Evolutionary conservation across 2,329 filamentous ascomycete species (phyloP).

Genomic region (Macrophomina tecta): DNA sequence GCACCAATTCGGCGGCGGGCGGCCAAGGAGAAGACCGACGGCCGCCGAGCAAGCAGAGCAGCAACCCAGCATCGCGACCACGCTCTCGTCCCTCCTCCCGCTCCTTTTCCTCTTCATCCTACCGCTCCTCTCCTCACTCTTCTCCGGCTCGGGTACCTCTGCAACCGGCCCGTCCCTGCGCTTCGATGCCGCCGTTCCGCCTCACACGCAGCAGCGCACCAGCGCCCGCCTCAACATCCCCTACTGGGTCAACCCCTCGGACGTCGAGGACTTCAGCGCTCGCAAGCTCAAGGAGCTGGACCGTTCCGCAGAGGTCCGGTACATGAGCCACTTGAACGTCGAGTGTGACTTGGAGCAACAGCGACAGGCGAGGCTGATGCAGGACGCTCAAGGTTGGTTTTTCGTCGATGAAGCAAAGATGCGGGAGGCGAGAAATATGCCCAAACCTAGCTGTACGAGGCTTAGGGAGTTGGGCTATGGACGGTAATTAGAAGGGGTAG

Average conservation of each 20-base stretch:
- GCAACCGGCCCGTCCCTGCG: slow-evolving; percentile 71
- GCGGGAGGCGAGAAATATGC: slow-evolving; percentile 69
- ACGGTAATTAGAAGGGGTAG: background rate
- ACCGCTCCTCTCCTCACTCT: slow-evolving; percentile 79
- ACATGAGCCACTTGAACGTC: slow-evolving; percentile 69
- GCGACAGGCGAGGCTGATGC: slow-evolving; percentile 68
- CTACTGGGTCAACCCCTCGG: slow-evolving; percentile 83
- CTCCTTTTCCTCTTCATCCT: slow-evolving; percentile 85
- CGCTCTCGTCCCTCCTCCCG: slow-evolving; percentile 79
- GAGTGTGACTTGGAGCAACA: slow-evolving; percentile 78
- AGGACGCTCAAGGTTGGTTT: slow-evolving; percentile 88
- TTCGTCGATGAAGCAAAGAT: slow-evolving; percentile 81
- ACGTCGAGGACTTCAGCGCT: slow-evolving; percentile 72
- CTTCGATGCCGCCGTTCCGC: slow-evolving; percentile 73
- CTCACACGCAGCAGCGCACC: slow-evolving; percentile 75
- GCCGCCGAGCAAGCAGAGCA: slow-evolving; percentile 60
- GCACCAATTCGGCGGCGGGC: slow-evolving; percentile 88
- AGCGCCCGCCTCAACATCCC: slow-evolving; percentile 75
- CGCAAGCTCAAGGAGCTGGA: slow-evolving; percentile 78
- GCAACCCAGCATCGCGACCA: slow-evolving; percentile 56
- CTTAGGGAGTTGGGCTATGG: slow-evolving; percentile 19
- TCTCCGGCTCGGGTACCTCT: slow-evolving; percentile 61
- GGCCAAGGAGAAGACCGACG: slow-evolving; percentile 74
- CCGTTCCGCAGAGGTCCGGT: slow-evolving; percentile 74
- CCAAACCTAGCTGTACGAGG: slow-evolving; percentile 51